Percentiles rank a stretch among this genome's conserved stretches.
phyloP scores from a whole-genome alignment of 306 rosid species.

The Pachyrhizus erosus region DNA sequence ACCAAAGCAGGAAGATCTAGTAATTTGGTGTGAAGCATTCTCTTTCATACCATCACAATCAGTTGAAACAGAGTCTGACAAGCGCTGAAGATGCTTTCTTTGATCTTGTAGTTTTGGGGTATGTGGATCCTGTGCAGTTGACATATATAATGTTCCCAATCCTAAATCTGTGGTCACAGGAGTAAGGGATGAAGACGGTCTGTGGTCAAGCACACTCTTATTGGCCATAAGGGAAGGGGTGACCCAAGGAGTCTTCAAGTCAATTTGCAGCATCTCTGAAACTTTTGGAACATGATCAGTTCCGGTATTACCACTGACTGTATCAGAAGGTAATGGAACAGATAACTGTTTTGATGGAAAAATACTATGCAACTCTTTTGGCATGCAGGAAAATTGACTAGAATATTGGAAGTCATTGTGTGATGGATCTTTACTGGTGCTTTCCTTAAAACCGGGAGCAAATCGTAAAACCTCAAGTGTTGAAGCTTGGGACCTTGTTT shows the following conservation, averaged over 20 bases:
- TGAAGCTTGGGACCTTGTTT: constrained; percentile 49
- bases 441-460: constrained; percentile 52
- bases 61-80: constrained; percentile 56
- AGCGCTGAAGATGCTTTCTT: constrained; percentile 41
- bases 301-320: constrained; percentile 38
- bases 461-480: constrained; percentile 53
- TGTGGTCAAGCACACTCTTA: constrained; percentile 45
- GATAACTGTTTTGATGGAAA: constrained; percentile 49
- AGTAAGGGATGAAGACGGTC: constrained; percentile 50
- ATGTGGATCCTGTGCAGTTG: constrained; percentile 51
- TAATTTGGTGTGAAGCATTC: constrained; percentile 40
- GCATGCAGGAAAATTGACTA: constrained; percentile 37
- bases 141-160: constrained; percentile 75
- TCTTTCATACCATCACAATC: constrained; percentile 48
- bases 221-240: constrained; percentile 39
- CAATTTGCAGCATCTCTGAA: constrained; percentile 48
- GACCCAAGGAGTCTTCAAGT: constrained; percentile 41
- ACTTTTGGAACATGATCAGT: constrained; percentile 42
- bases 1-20: constrained; percentile 49
- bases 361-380: constrained; percentile 46
- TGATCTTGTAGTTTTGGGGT: constrained; percentile 45
- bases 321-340: constrained; percentile 43
- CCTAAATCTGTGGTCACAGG: constrained; percentile 91
- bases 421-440: constrained; percentile 58
- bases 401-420: constrained; percentile 43